Evolutionary conservation across 2,329 filamentous ascomycete species (phyloP), one percentile per base, ranked within the genome.

Genomic region (Calycina herbarum): DNA sequence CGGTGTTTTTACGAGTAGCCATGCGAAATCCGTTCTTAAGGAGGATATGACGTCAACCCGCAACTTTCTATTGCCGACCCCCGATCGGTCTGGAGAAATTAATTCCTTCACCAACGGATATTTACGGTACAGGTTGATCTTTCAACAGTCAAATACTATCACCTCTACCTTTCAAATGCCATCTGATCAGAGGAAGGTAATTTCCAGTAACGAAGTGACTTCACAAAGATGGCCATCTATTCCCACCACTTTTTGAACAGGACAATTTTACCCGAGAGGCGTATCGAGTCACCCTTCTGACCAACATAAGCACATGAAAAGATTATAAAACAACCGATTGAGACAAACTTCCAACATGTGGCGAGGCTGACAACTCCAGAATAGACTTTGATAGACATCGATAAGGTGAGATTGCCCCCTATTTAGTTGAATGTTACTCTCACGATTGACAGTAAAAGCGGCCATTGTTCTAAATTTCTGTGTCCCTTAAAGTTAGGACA

Each of bases 271-370:
- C 48, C 48, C 48, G 48, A 54, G 48, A 20, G 48, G 48, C 48
- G 48, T 54, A 54, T 54, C 24, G 24, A 27, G 45, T 51, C 45
- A 51, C 45, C 20, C n/a, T 24, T 51, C 45, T 24, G 45, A 51
- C 45, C 45, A 27, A 24, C 20, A 51, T 13, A 24, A 54, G 20
- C 20, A 54, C 8, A 11, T 24, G 7, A 24, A 54, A 54, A 24
- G 48, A 54, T 54, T 10, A 54, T 13, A 54, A 54, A 54, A 54
- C 48, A 20, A 54, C 48, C 48, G 48, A 20, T 13, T 54, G 48
- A 54, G 48, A 54, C 48, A 20, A 20, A 54, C 48, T 54, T 54
- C 48, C 48, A 24, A 54, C 20, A 54, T 27, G 48, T 54, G 11
- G 48, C 48, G 20, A 54, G 48, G 48, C 48, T 54, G 48, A 54